Percentiles rank a stretch among this genome's conserved stretches.
Evolutionary conservation across 2,329 filamentous ascomycete species (phyloP).

Genomic region (Aureobasidium leucospermi): DNA sequence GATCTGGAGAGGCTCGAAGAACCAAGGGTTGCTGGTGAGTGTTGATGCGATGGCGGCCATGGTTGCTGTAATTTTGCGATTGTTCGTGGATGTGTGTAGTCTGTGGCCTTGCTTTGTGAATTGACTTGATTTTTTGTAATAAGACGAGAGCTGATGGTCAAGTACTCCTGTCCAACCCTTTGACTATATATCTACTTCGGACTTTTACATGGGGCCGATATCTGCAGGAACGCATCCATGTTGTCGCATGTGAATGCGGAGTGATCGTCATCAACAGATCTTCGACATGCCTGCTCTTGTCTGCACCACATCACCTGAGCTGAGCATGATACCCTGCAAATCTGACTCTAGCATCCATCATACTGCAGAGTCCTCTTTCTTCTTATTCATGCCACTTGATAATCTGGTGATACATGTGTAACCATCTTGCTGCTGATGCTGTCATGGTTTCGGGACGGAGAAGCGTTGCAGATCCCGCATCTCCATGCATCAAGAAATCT

Average conservation of each 20-base stretch:
- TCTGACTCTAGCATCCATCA: neutral
- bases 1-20: conserved; percentile 15
- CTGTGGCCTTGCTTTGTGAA: neutral
- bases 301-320: conserved; percentile 4
- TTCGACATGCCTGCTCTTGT: neutral
- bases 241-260: conserved; percentile 8
- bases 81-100: neutral
- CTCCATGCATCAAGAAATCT: conserved; percentile 9
- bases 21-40: neutral
- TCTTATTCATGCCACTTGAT: neutral
- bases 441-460: conserved; percentile 1
- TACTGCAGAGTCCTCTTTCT: neutral
- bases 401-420: neutral
- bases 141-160: neutral
- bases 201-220: conserved; percentile 12
- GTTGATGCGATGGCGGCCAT: conserved; percentile 5
- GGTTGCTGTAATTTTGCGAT: neutral
- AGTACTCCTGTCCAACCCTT: neutral
- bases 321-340: neutral
- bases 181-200: neutral
- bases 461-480: conserved; percentile 5
- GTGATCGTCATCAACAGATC: neutral
- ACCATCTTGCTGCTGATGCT: neutral
- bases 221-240: conserved; percentile 6
- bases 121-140: neutral